These are phyloP conservation scores for Erythrobasidium yunnanense DNA, from an alignment of 768 basidiomycete genomes.

Conservation along the genomic window DNA sequence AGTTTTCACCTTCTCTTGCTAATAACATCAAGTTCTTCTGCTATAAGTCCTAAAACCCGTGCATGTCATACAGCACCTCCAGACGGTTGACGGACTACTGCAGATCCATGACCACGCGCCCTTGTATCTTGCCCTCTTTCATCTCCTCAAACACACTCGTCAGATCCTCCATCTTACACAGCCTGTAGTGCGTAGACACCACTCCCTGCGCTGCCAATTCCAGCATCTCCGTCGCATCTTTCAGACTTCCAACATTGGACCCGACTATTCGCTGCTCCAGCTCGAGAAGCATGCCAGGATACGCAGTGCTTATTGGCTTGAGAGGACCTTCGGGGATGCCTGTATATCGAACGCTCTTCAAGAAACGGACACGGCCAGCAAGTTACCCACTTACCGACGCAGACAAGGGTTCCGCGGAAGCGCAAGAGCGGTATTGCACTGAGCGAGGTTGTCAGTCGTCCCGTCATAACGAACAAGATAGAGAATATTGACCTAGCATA, in stretches of 20 bases:
- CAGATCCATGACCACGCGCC: constrained; percentile 16
- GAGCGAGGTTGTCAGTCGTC: too few relatives aligned
- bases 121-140: constrained; percentile 17
- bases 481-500: not conserved
- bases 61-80: too few relatives aligned
- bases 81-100: not conserved
- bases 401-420: not conserved
- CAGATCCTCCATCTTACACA: constrained; percentile 13
- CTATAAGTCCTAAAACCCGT: too few relatives aligned
- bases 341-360: too few relatives aligned
- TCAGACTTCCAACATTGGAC: constrained; percentile 54
- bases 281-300: constrained; percentile 35
- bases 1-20: too few relatives aligned
- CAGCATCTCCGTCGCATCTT: constrained; percentile 71
- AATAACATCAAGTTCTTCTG: too few relatives aligned
- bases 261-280: constrained; percentile 41
- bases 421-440: too few relatives aligned
- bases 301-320: constrained; percentile 15
- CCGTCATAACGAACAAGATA: too few relatives aligned
- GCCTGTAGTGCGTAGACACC: constrained; percentile 47
- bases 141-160: constrained; percentile 18
- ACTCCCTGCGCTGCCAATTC: constrained; percentile 60
- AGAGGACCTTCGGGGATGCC: not conserved
- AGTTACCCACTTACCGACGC: too few relatives aligned
- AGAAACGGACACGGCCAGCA: too few relatives aligned